Conservation (phyloP, 1,139 yeast genomes). For the Martiniozyma asiatica region DNA sequence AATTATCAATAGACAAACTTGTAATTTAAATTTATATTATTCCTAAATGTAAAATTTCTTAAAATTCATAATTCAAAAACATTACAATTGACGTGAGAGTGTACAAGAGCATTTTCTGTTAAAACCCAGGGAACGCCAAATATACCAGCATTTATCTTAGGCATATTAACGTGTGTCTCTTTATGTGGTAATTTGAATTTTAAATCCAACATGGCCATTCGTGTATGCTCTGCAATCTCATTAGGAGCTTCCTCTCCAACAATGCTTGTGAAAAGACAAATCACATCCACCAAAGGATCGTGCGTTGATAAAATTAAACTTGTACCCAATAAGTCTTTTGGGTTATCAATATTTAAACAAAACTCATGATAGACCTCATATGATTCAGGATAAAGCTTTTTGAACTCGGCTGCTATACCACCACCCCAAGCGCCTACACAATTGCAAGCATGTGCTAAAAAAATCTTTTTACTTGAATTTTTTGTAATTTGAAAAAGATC, state of each 20-base stretch:
- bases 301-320: conserved; percentile 32
- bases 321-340: conserved; percentile 37
- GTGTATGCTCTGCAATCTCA: conserved; percentile 37
- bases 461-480: too few relatives aligned
- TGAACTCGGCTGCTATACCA: conserved; percentile 55
- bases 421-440: conserved; percentile 79
- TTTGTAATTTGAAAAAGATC: conserved; percentile 38
- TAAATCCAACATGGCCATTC: conserved; percentile 35
- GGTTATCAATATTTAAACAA: conserved; percentile 28
- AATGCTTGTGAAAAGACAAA: conserved; percentile 56
- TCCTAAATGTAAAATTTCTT: conserved; percentile 11
- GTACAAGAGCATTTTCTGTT: conserved; percentile 41
- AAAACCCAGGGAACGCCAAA: conserved; percentile 69
- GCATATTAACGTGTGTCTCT: conserved; percentile 37
- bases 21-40: too few relatives aligned
- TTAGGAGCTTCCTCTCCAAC: conserved; percentile 29
- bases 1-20: too few relatives aligned
- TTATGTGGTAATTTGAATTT: conserved; percentile 25
- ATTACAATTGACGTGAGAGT: conserved; percentile 24
- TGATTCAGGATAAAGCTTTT: conserved; percentile 36
- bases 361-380: conserved; percentile 34
- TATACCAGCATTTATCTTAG: conserved; percentile 69
- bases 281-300: conserved; percentile 34
- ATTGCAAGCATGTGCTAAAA: conserved; percentile 69
- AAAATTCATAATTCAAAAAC: conserved; percentile 39